Percentiles rank a stretch among this genome's conserved stretches.
Conservation (phyloP, 2,329 filamentous ascomycete species). For the Aschersonia sp. region DNA sequence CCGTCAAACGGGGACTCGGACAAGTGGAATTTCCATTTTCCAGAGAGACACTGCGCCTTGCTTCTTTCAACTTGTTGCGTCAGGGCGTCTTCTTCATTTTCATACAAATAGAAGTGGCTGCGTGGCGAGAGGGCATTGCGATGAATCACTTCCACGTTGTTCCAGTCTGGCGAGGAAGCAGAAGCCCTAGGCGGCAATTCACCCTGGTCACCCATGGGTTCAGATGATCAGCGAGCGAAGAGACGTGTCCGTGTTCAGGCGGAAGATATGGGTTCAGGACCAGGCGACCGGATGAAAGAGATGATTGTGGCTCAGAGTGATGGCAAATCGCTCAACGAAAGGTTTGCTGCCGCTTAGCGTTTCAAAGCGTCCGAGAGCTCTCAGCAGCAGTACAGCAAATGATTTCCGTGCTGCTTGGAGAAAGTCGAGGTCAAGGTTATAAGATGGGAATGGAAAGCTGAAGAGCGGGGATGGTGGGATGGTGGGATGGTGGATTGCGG, state of each 20-base stretch:
- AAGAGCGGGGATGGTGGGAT: too few species aligned
- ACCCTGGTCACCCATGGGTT: background rate
- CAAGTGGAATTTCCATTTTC: conserved; percentile 38
- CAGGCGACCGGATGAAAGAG: too few species aligned
- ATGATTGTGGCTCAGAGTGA: too few species aligned
- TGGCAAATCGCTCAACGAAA: too few species aligned
- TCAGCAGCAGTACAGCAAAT: too few species aligned
- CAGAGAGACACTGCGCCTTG: conserved; percentile 30
- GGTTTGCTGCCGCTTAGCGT: too few species aligned
- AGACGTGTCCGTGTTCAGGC: background rate
- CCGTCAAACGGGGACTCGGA: conserved; percentile 30
- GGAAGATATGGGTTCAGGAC: background rate
- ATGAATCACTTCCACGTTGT: conserved; percentile 44
- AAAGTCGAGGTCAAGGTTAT: too few species aligned
- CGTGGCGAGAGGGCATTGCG: conserved; percentile 43
- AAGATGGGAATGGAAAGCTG: too few species aligned
- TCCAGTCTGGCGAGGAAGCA: conserved; percentile 36
- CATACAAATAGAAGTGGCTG: conserved; percentile 40
- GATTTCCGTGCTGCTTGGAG: too few species aligned
- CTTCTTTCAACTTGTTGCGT: conserved; percentile 22
- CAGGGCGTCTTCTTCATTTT: conserved; percentile 32
- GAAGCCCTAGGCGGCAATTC: background rate
- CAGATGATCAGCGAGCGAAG: background rate
- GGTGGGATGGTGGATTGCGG: too few species aligned
- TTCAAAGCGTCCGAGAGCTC: too few species aligned